These are phyloP conservation scores for Jaminaea rosea DNA, from an alignment of 1,284 basidiomycete species.

Conservation along the genomic window DNA sequence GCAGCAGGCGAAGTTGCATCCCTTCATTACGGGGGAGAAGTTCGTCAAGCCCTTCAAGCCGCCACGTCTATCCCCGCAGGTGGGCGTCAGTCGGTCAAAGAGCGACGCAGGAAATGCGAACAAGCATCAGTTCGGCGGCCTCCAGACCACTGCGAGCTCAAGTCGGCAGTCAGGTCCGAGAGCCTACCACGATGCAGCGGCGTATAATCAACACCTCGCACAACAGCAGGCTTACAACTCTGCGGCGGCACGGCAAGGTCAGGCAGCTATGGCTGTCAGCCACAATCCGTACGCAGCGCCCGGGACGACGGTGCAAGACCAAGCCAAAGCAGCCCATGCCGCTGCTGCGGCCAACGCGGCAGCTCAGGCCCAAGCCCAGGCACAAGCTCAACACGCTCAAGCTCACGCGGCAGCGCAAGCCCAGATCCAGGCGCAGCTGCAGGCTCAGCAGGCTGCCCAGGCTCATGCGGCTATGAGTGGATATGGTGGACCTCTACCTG, in stretches of 20 bases:
- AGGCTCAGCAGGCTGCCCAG: slow-evolving; percentile 12
- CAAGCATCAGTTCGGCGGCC: slow-evolving; percentile 87
- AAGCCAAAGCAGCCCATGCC: slow-evolving; percentile 10
- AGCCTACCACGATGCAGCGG: slow-evolving; percentile 80
- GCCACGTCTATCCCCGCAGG: slow-evolving; percentile 15
- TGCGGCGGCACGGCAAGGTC: slow-evolving; percentile 22
- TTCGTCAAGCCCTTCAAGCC: slow-evolving; percentile 52
- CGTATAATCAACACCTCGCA: slow-evolving; percentile 85
- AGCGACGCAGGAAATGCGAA: slow-evolving; percentile 45
- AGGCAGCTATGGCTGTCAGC: slow-evolving; percentile 47
- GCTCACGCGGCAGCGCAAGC: slow-evolving; percentile 20
- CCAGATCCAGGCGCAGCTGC: slow-evolving; percentile 20
- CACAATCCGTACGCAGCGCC: slow-evolving; percentile 40
- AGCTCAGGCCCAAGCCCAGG: slow-evolving; percentile 23
- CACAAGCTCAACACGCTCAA: slow-evolving; percentile 21
- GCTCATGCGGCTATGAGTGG: slow-evolving; percentile 7
- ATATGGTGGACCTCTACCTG: not conserved
- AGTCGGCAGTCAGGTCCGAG: slow-evolving; percentile 57
- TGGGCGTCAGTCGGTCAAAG: not conserved
- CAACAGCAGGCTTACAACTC: slow-evolving; percentile 90
- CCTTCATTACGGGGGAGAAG: slow-evolving; percentile 96
- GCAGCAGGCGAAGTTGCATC: slow-evolving; percentile 87
- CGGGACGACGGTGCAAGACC: slow-evolving; percentile 10
- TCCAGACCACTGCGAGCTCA: slow-evolving; percentile 63
- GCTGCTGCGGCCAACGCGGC: slow-evolving; percentile 19